Base-by-base conservation (phyloP, 2,329 filamentous ascomycete genomes). In the Nannizziopsis arthrosporioides region DNA sequence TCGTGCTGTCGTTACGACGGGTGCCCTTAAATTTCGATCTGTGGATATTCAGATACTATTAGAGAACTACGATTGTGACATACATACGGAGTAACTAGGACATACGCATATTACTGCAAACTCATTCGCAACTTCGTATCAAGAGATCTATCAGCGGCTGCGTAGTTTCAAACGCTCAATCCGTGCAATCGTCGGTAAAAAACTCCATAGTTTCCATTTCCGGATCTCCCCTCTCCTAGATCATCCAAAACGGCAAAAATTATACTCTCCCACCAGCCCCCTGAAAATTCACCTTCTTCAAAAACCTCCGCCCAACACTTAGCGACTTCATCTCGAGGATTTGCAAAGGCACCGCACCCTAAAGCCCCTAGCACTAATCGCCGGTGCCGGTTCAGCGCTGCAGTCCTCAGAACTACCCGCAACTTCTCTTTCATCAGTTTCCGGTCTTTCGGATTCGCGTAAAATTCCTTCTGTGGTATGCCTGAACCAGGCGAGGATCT, bases 261-360 rank as follows among this genome's bases (percentile, higher is more conserved):
- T 14, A 85, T 63, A 47, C 74, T 72, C 55, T 74, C 66, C 76
- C 80, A 84, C 77, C 80, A 82, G 0, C 77, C 76, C 1, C 78
- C 77, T 35, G 63, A 56, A 54, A 83, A 84, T 64, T 85, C 81
- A 0, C 52, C 34, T 58, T 85, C 79, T 27, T 58, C 49, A 47
- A 85, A 64, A 31, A 84, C 78, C 56, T 79, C 73, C 22, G 68
- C 59, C 72, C 81, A 86, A 55, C 79, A 80, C 31, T 65, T 51
- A 1, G 77, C 80, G n/a, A 85, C 76, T 52, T 79, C 77, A 30
- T 67, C 63, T 0, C 71, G 70, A 7, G 82, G 82, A 59, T 85
- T 83, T 0, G 55, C 56, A 59, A 83, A 84, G 0, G 75, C 80
- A 2, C 82, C 82, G 55, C 82, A 86, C 0, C 82, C 82, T 43